Base-by-base conservation (phyloP, 805 yeast species). In the Schwanniomyces polymorphus region DNA sequence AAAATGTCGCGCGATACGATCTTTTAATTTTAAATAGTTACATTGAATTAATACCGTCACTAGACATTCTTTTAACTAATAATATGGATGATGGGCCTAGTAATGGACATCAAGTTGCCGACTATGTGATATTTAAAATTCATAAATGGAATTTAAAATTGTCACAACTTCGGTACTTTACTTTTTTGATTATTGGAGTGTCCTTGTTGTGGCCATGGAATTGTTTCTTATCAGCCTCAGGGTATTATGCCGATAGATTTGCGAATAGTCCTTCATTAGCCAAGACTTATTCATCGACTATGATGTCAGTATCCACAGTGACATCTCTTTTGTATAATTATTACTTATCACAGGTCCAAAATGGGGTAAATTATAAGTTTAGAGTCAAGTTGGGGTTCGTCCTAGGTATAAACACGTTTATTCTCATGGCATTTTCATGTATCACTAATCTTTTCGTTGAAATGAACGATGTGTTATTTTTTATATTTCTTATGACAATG, bases 141-240 rank as follows among this genome's bases (percentile, higher is more conserved):
- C 40, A 27, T 10, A 35, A 37, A 12, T 25, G 42, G 16, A 46
- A 21, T 41, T 27, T 52, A 53, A 53, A 54, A n/a, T 53, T 68
- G 12, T 63, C 73, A 2, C 68, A 62, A 50, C 56, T 73, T 21
- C 58, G 61, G 39, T 88, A 87, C 58, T 25, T 76, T 9, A 80
- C 92, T 0, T 90, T 86, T 58, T 67, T 82, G 21, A 55, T 80
- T 10, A 76, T 88, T 7, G 97, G 97, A 0, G 75, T 89, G 11
- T 86, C 96, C 1, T 73, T 86, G 17, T 74, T 92, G 17, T 92
- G 98, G 97, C 98, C 98, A 0, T 92, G 98, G 97, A 94, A 92
- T 72, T 84, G 94, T 55, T 85, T 91, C 52, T 67, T 94, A 8
- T 82, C 95, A 1, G 97, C 97, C 0, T 80, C 96, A 0, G 86